A percentile compares a stretch with the other conserved stretches of the same genome.
Conservation (phyloP, 2,329 filamentous ascomycete species). For the Verticillium isaacii region DNA sequence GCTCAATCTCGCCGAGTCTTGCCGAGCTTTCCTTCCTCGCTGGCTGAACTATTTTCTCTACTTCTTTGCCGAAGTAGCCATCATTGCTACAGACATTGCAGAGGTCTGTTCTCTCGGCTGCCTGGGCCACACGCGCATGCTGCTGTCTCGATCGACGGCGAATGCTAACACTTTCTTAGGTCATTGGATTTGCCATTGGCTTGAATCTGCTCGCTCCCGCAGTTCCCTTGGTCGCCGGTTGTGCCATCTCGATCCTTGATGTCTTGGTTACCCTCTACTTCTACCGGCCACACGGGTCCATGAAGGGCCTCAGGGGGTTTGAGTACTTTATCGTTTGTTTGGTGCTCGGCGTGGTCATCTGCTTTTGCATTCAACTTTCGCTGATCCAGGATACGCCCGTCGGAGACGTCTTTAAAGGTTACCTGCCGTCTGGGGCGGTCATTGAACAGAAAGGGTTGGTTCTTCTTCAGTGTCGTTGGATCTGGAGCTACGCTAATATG, state of each 20-base stretch:
- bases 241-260: slow-evolving; percentile 63
- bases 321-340: slow-evolving; percentile 59
- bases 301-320: slow-evolving; percentile 57
- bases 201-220: slow-evolving; percentile 60
- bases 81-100: slow-evolving; percentile 68
- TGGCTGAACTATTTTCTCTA: slow-evolving; percentile 63
- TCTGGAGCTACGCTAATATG: slow-evolving; percentile 2
- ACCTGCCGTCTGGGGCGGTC: slow-evolving; percentile 56
- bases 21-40: slow-evolving; percentile 57
- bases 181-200: slow-evolving; percentile 67
- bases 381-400: slow-evolving; percentile 51
- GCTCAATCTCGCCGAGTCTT: slow-evolving; percentile 61
- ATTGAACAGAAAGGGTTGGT: slow-evolving; percentile 47
- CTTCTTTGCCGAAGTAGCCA: slow-evolving; percentile 59
- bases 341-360: slow-evolving; percentile 64
- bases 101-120: slow-evolving; percentile 37
- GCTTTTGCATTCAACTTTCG: slow-evolving; percentile 66
- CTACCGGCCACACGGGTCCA: slow-evolving; percentile 54
- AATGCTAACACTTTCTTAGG: slow-evolving; percentile 28
- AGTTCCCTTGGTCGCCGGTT: slow-evolving; percentile 63
- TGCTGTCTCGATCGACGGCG: background rate
- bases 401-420: slow-evolving; percentile 60
- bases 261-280: slow-evolving; percentile 65
- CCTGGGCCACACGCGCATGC: background rate
- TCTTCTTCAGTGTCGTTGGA: background rate